Evolutionary conservation across 176 grass and related monocot species (phyloP), one percentile per base, ranked within the genome.

Genomic region (Dendrocalamus sinicus): DNA sequence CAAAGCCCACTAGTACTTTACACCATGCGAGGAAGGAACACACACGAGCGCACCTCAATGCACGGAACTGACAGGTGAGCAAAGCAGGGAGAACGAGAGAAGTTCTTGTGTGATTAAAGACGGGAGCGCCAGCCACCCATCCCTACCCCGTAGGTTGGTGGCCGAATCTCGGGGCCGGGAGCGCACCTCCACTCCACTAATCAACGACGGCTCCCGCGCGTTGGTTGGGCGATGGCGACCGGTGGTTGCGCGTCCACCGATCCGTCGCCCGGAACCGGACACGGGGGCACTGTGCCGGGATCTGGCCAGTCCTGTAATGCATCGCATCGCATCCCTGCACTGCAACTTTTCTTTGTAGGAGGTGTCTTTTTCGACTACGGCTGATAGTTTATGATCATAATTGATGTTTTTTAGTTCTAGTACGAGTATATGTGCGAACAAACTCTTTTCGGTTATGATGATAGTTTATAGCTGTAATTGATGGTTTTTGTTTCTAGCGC

Each of bases 181-280:
- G 70, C 71, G 89, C 73, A 83, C 69, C 23, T 9, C 7, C 59
- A 8, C 57, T 26, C 23, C 23, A 12, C 22, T 12, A 64, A 54
- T 16, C 45, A 55, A 65, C 58, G 65, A 55, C 73, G 76, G 14
- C 70, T 24, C 39, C 53, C 32, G 5, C 16, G 44, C 23, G 57
- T 77, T 63, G 80, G 89, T 84, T 75, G 89, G 75, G 61, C 60
- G 89, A 91, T 20, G 77, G 77, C 77, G 83, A 89, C 76, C 14
- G 79, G 72, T 73, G 30, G 89, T 83, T 90, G 84, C 79, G 79
- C 89, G 30, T 81, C 78, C 3, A 7, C 12, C 61, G 55, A n/a
- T 81, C 78, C 3, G 23, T 73, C 89, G 40, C 84, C 89, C 64
- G 73, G 79, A 53, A 57, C 79, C 39, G 84, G 59, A 64, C 89